Evolutionary conservation across 73 alveolate species (phyloP).

Genomic region (Symbiodinium pilosum): DNA sequence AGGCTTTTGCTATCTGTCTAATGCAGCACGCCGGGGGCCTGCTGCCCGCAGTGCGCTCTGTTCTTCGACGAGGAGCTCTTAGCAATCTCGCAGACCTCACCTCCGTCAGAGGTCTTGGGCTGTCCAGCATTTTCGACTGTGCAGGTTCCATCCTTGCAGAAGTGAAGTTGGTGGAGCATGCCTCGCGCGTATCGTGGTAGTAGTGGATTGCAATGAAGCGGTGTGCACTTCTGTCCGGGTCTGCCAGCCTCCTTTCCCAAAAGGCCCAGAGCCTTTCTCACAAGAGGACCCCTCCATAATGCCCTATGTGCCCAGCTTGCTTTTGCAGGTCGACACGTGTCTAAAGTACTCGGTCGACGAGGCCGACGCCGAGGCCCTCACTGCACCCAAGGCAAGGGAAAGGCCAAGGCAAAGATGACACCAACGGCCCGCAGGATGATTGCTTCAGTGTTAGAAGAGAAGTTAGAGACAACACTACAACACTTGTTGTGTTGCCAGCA

Average conservation of each 20-base stretch:
- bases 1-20: background rate
- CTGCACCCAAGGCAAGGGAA: background rate
- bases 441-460: background rate
- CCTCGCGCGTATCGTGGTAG: background rate
- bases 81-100: background rate
- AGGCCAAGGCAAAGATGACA: background rate
- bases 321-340: background rate
- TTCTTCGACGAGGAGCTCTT: background rate
- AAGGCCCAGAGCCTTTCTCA: background rate
- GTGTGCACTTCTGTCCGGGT: background rate
- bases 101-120: background rate
- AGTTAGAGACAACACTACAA: background rate
- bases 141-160: background rate
- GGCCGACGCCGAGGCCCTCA: background rate
- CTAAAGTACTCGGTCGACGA: background rate
- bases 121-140: background rate
- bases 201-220: background rate
- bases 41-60: background rate
- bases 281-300: background rate
- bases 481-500: background rate
- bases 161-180: background rate
- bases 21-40: background rate
- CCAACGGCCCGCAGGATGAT: background rate
- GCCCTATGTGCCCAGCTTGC: background rate
- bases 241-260: background rate